Percentiles rank a stretch among this genome's conserved stretches.
Conservation (phyloP, 441 rosid genomes). For the Pelargonium myrrhifolium region DNA sequence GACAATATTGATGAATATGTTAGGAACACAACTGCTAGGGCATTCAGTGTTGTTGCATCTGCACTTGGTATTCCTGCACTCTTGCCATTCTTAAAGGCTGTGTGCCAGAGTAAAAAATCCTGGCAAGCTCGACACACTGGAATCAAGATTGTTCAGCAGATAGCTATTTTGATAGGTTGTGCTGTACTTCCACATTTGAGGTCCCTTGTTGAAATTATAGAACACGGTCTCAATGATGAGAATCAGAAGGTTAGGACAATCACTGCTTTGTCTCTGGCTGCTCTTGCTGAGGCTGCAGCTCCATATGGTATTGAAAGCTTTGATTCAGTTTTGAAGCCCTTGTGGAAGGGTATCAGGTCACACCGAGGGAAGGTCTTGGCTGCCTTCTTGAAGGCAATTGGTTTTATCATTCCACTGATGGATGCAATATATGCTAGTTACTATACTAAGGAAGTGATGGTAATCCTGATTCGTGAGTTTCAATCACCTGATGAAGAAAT, state of each 20-base stretch:
- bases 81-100: constrained; percentile 85
- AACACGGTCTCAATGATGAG: constrained; percentile 92
- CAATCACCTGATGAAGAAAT: constrained; percentile 98
- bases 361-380: constrained; percentile 97
- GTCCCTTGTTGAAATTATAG: constrained; percentile 83
- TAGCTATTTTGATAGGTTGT: constrained; percentile 91
- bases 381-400: constrained; percentile 94
- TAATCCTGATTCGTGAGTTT: constrained; percentile 81
- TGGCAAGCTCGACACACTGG: constrained; percentile 99
- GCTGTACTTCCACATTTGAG: constrained; percentile 91
- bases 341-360: constrained; percentile 95
- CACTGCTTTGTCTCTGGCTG: constrained; percentile 92
- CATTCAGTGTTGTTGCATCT: constrained; percentile 95
- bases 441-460: constrained; percentile 91
- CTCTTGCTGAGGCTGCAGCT: constrained; percentile 98
- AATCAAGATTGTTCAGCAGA: constrained; percentile 97
- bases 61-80: constrained; percentile 94
- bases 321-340: constrained; percentile 83
- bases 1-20: constrained; percentile 94
- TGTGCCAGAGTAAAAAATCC: constrained; percentile 95
- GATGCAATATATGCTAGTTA: constrained; percentile 90
- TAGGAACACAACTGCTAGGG: constrained; percentile 94
- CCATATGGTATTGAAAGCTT: constrained; percentile 98
- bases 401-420: constrained; percentile 94
- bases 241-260: constrained; percentile 94